These are phyloP conservation scores for Magnaporthiopsis incrustans DNA, from an alignment of 2,329 filamentous ascomycete species.

Conservation along the genomic window DNA sequence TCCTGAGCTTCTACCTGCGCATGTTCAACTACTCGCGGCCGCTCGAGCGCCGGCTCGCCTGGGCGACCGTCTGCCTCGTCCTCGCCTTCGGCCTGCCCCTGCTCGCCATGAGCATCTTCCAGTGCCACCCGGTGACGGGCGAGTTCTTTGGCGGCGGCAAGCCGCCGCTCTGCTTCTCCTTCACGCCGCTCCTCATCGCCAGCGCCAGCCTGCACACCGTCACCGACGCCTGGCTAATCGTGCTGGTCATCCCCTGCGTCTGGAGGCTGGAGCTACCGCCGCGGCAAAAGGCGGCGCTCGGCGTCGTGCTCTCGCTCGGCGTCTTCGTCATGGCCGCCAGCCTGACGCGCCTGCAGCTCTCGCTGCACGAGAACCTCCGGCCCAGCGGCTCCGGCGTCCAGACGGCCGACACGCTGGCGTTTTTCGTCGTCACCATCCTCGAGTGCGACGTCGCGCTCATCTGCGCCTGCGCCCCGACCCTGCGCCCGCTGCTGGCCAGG, in stretches of 20 bases:
- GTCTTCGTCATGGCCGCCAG: conserved; percentile 30
- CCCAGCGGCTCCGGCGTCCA: conserved; percentile 12
- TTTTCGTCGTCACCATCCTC: conserved; percentile 28
- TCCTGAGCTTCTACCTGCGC: conserved; percentile 31
- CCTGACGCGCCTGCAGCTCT: conserved; percentile 24
- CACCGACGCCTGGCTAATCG: conserved; percentile 35
- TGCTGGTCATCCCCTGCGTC: conserved; percentile 33
- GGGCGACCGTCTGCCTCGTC: conserved; percentile 25
- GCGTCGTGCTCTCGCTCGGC: conserved; percentile 35
- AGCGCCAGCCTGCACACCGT: conserved; percentile 37
- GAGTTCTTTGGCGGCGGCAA: conserved; percentile 19
- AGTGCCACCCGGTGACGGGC: conserved; percentile 32
- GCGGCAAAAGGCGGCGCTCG: conserved; percentile 35
- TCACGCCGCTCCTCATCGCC: conserved; percentile 33
- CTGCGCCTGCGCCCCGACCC: conserved; percentile 25
- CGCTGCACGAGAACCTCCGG: conserved; percentile 18
- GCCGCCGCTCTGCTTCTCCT: conserved; percentile 26
- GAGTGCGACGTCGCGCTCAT: conserved; percentile 28
- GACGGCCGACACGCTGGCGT: conserved; percentile 20
- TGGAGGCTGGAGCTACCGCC: conserved; percentile 27
- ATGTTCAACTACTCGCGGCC: conserved; percentile 23
- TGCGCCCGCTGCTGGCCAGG: conserved; percentile 21
- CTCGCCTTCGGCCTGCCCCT: conserved; percentile 26
- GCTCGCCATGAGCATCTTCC: conserved; percentile 30
- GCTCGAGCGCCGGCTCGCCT: conserved; percentile 25